Percentiles rank a stretch among this genome's conserved stretches.
phyloP scores from a whole-genome alignment of 768 basidiomycete genomes.

The Arthromyces matolae region DNA sequence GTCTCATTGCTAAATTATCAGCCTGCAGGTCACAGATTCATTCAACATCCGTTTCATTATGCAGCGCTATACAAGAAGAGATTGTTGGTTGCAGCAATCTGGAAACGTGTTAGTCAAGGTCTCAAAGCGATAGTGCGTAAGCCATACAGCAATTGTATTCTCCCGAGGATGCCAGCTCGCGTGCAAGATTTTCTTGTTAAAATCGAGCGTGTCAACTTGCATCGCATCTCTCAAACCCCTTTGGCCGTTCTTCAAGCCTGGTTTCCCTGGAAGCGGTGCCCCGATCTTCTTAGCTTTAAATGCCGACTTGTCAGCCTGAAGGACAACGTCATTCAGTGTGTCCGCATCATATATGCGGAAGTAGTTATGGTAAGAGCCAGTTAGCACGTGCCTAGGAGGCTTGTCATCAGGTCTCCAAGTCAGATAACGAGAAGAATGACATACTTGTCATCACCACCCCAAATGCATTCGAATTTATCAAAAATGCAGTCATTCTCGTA shows the following conservation, averaged over 20 bases:
- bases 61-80: slow-evolving; percentile 82
- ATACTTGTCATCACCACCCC: slow-evolving; percentile 93
- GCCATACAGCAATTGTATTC: slow-evolving; percentile 95
- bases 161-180: slow-evolving; percentile 98
- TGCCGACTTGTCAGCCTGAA: slow-evolving; percentile 98
- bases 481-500: slow-evolving; percentile 99
- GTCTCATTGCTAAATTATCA: slow-evolving; percentile 16
- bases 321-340: slow-evolving; percentile 79
- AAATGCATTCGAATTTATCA: slow-evolving; percentile 99
- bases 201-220: slow-evolving; percentile 83
- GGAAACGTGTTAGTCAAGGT: slow-evolving; percentile 4
- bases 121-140: not conserved
- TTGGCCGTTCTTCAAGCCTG: slow-evolving; percentile 69
- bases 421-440: slow-evolving; percentile 28
- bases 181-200: slow-evolving; percentile 96
- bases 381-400: slow-evolving; percentile 80
- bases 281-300: slow-evolving; percentile 99
- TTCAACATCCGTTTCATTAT: slow-evolving; percentile 31
- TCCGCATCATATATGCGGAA: slow-evolving; percentile 99
- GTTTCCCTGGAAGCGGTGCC: slow-evolving; percentile 72
- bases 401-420: slow-evolving; percentile 15
- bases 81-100: slow-evolving; percentile 98
- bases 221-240: slow-evolving; percentile 80
- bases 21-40: slow-evolving; percentile 12
- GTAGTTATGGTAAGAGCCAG: slow-evolving; percentile 99